Evolutionary conservation across 305 asterid genomes (phyloP), one percentile per base, ranked within the genome.

Genomic region (Fraxinus angustifolia): DNA sequence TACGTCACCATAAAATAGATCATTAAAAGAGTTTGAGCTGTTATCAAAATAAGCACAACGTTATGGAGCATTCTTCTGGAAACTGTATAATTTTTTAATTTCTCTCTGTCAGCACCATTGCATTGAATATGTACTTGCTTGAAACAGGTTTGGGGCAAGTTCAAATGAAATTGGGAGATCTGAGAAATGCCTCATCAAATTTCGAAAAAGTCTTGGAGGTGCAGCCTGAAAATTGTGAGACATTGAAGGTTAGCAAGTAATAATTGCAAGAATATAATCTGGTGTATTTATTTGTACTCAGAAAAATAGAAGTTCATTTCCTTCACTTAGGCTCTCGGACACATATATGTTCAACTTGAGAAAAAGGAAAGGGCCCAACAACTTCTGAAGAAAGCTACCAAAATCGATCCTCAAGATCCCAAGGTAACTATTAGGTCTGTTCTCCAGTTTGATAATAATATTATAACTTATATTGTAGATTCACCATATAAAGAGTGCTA

Each of bases 171-270:
- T 84, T 95, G 87, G 99, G 99, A 75, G 98, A 95, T 80, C 88
- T 94, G 73, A 90, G 90, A 82, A 94, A 97, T 90, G 93, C 99
- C 42, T 84, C 92, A 88, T 82, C 91, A 60, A 93, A 95, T 86
- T 95, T 95, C 82, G 98, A 92, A 77, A 95, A 95, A 88, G 97
- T 95, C 83, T 88, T 94, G 93, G 99, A 94, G 90, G 94, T 92
- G 85, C 89, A 91, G 86, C 98, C 99, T 42, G 99, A 95, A 86
- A 95, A 90, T 73, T 92, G 95, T 79, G 99, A 92, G 82, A 84
- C 98, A 70, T 86, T 95, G 80, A 92, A 90, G 85, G 99, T 93
- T 88, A 86, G 98, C 86, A 36, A 82, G 70, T 81, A 56, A 56
- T 70, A 79, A 80, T 50, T 87, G 11, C 33, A 48, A 78, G 38